phyloP scores from a whole-genome alignment of 352 stramenopile species.

The Phytophthora tentaculata region DNA sequence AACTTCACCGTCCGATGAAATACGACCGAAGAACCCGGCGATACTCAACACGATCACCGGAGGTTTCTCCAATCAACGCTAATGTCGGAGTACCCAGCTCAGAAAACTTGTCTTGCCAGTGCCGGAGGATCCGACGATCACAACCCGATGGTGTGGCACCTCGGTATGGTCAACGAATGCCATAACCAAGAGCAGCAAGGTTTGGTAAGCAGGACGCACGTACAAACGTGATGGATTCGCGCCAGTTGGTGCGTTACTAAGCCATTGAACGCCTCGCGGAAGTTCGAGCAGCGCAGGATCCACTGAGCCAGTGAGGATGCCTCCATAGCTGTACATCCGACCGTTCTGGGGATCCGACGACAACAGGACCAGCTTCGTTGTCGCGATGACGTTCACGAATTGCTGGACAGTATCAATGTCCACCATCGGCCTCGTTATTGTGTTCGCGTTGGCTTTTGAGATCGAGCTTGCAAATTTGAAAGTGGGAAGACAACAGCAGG shows the following conservation, averaged over 20 bases:
- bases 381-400: slow-evolving; percentile 16
- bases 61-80: slow-evolving; percentile 17
- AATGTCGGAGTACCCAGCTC: slow-evolving; percentile 39
- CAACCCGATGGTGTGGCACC: slow-evolving; percentile 27
- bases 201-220: slow-evolving; percentile 36
- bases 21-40: slow-evolving; percentile 37
- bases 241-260: slow-evolving; percentile 7
- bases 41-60: slow-evolving; percentile 42
- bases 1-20: slow-evolving; percentile 32
- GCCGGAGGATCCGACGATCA: slow-evolving; percentile 44
- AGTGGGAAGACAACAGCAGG: slow-evolving; percentile 3
- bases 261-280: slow-evolving; percentile 20
- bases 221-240: slow-evolving; percentile 23
- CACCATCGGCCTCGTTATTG: too few species aligned
- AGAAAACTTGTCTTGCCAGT: slow-evolving; percentile 52
- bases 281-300: slow-evolving; percentile 25
- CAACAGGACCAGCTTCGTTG: slow-evolving; percentile 14
- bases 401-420: slow-evolving; percentile 23
- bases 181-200: slow-evolving; percentile 31
- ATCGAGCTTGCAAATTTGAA: slow-evolving; percentile 12
- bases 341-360: slow-evolving; percentile 22
- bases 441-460: slow-evolving; percentile 4
- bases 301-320: slow-evolving; percentile 19
- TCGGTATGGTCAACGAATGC: slow-evolving; percentile 35
- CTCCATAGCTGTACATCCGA: slow-evolving; percentile 26